Conservation (phyloP, 352 stramenopile species). For the Blastocystis sp. region DNA sequence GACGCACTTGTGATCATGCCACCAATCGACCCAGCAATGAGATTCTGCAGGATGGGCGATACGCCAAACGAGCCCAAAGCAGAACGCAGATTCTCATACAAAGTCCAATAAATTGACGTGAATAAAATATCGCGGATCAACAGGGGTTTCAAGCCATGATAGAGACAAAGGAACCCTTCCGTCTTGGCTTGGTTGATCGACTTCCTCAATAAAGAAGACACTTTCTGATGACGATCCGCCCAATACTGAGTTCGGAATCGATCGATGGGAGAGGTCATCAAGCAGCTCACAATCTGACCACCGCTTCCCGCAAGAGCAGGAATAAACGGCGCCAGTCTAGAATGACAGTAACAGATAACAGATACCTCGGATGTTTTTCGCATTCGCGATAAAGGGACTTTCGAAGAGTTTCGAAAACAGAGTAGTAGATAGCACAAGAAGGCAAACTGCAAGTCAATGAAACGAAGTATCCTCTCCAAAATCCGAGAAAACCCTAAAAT, state of each 20-base stretch:
- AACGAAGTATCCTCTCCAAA: conserved; percentile 58
- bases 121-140: conserved; percentile 40
- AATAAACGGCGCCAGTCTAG: not conserved
- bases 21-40: conserved; percentile 6
- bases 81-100: conserved; percentile 26
- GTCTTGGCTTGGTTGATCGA: not conserved
- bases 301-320: not conserved
- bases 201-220: not conserved
- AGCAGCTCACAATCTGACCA: not conserved
- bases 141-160: conserved; percentile 32
- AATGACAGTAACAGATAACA: not conserved
- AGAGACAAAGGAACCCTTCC: not conserved
- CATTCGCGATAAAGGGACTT: not conserved
- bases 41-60: conserved; percentile 10
- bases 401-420: conserved; percentile 36
- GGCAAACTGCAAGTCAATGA: conserved; percentile 45
- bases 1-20: not conserved
- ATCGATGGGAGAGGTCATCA: conserved; percentile 36
- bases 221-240: not conserved
- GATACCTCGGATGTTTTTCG: not conserved
- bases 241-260: conserved; percentile 52
- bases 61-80: not conserved
- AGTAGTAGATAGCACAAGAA: conserved; percentile 52
- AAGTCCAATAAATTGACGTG: conserved; percentile 33
- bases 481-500: conserved; percentile 34